Evolutionary conservation across 2,329 filamentous ascomycete species (phyloP).

Genomic region (Cytospora leucostoma): DNA sequence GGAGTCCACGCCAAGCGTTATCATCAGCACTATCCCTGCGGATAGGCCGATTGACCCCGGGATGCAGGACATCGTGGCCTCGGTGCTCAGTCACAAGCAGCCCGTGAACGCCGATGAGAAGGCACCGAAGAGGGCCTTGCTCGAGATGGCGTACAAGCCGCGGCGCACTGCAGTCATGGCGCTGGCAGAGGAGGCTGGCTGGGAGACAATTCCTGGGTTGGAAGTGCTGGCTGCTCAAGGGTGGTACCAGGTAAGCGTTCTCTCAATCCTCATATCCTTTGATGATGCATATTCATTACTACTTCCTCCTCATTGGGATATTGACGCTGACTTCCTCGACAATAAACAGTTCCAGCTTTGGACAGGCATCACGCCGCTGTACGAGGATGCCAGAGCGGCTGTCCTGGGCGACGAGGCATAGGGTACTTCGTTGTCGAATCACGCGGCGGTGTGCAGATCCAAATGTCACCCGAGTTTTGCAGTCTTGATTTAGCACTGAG

Average conservation of each 20-base stretch:
- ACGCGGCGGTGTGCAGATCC: too few relatives aligned
- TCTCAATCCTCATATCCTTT: background rate
- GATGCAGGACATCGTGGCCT: slow-evolving; percentile 65
- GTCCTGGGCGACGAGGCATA: slow-evolving; percentile 47
- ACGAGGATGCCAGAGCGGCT: slow-evolving; percentile 65
- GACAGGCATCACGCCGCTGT: slow-evolving; percentile 78
- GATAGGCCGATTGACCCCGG: slow-evolving; percentile 76
- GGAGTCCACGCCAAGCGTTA: slow-evolving; percentile 61
- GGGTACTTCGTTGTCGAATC: slow-evolving; percentile 2
- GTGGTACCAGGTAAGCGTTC: slow-evolving; percentile 72
- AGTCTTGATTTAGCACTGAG: too few relatives aligned
- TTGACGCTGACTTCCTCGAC: slow-evolving; percentile 30
- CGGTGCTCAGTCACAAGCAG: slow-evolving; percentile 47
- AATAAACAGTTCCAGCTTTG: slow-evolving; percentile 70
- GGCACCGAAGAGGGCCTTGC: slow-evolving; percentile 58
- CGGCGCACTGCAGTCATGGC: slow-evolving; percentile 80
- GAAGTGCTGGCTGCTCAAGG: slow-evolving; percentile 89
- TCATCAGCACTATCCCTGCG: slow-evolving; percentile 88
- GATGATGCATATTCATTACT: background rate
- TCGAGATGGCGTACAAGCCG: slow-evolving; percentile 98
- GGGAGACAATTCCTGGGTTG: slow-evolving; percentile 81
- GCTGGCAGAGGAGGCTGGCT: slow-evolving; percentile 74
- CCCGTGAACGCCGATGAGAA: slow-evolving; percentile 37
- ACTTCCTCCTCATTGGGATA: slow-evolving; percentile 1
- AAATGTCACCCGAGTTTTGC: too few relatives aligned